Evolutionary conservation across 192 early-diverging fungal genomes (phyloP), one percentile per base, ranked within the genome.

Genomic region (Paraglomus occultum): DNA sequence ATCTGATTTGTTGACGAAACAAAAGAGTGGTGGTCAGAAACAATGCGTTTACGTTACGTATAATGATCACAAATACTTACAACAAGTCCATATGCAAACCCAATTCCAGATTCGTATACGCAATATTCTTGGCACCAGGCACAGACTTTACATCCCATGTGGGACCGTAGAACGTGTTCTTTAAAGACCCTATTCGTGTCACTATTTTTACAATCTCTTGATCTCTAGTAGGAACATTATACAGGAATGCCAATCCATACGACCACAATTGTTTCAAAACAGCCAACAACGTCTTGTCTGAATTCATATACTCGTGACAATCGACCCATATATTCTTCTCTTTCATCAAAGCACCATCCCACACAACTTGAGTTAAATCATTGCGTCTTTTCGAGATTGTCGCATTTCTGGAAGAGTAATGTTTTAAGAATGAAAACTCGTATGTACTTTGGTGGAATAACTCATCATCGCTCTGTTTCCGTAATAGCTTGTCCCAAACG

Each of bases 11-110:
- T 22, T 48, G 14, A 49, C 44, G 40, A 43, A 51, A 46, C 42
- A 55, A 55, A 40, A 39, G 39, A 47, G 12, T 40, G 40, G 64
- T 52, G 45, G 18, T 14, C 43, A n/a, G 44, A 7, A 15, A 42
- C 40, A 45, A 38, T 22, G 47, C 39, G 46, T 52, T 67, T 45
- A 11, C 20, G 42, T 15, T 63, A 76, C 18, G 8, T 67, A 23
- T 20, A 10, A 42, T n/a, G 0, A 45, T 52, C 17, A 69, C 23
- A 43, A 51, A 20, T 18, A 71, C 84, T 76, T 84, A 91, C 91
- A 93, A 75, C 47, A 94, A 76, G 82, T 94, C 92, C 92, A 93
- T 93, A 70, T 94, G 92, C 48, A 92, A 83, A 0, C 91, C 91
- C 15, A 94, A 80, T 70, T 88, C 81, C 23, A 94, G 79, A 53